Percentiles rank a stretch among this genome's conserved stretches.
Evolutionary conservation across 805 yeast genomes (phyloP).

Genomic region (Schizosaccharomyces lindneri): DNA sequence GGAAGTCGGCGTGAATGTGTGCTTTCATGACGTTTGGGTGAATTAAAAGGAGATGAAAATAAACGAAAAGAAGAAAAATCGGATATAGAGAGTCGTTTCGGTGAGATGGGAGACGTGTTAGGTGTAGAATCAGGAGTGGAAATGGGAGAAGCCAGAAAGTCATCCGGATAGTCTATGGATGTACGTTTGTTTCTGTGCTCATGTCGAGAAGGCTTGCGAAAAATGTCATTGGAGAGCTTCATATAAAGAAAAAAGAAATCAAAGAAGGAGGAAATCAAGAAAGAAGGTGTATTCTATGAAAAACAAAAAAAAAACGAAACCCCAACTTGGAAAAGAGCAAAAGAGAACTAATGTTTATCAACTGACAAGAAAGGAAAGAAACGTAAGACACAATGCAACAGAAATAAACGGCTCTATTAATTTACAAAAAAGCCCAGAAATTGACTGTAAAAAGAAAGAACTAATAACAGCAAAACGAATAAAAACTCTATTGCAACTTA

Average conservation of each 20-base stretch:
- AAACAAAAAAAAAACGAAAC: background rate
- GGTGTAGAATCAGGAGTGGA: background rate
- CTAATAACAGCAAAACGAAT: no score
- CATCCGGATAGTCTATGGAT: background rate
- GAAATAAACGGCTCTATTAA: no score
- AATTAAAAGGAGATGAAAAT: background rate
- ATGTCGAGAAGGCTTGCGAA: background rate
- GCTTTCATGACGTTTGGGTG: background rate
- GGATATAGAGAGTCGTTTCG: background rate
- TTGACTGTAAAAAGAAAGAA: no score
- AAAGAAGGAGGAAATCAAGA: background rate
- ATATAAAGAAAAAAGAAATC: background rate
- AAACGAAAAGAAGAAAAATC: background rate
- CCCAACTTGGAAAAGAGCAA: no score
- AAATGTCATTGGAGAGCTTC: background rate
- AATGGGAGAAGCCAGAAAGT: background rate
- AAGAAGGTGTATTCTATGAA: background rate
- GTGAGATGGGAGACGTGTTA: background rate
- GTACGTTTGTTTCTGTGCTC: background rate
- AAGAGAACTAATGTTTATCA: no score
- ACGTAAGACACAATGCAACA: no score
- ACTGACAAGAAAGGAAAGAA: no score
- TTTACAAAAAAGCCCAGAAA: no score
- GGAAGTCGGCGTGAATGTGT: background rate
- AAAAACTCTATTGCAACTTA: no score